phyloP scores from a whole-genome alignment of 768 basidiomycete genomes.

The Termitomyces sp. region DNA sequence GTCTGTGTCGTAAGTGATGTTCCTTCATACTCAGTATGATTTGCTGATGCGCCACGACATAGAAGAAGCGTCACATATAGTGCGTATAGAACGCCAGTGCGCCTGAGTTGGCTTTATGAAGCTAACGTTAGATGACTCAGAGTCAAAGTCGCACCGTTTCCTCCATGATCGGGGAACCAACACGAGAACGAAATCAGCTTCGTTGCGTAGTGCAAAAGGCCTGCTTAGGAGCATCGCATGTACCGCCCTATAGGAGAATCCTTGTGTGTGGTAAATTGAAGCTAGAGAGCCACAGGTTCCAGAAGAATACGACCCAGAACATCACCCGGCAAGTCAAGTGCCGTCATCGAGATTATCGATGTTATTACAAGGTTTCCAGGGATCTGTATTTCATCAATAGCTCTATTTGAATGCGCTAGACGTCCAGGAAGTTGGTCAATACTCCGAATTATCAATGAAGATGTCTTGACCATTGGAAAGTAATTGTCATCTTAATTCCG shows the following conservation, averaged over 20 bases:
- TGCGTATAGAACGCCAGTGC: background rate
- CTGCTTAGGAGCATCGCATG: background rate
- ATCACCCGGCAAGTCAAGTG: background rate
- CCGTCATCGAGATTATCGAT: background rate
- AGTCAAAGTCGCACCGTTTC: background rate
- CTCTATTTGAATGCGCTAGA: background rate
- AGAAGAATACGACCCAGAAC: background rate
- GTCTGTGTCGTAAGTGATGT: background rate
- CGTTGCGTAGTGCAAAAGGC: background rate
- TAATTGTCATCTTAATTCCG: background rate
- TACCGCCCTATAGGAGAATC: slow-evolving; percentile 1
- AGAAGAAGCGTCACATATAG: background rate
- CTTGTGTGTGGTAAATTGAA: background rate
- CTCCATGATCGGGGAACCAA: background rate
- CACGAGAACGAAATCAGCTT: background rate
- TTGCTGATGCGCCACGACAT: slow-evolving; percentile 4
- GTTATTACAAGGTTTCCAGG: background rate
- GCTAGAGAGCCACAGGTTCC: background rate
- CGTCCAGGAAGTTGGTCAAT: background rate
- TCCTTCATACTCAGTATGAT: background rate
- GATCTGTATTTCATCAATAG: background rate
- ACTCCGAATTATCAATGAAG: background rate
- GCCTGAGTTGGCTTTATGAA: background rate
- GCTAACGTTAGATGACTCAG: background rate
- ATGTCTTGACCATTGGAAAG: background rate